Conservation (phyloP, 257 asterid species). For the Ajuga chamaepitys region DNA sequence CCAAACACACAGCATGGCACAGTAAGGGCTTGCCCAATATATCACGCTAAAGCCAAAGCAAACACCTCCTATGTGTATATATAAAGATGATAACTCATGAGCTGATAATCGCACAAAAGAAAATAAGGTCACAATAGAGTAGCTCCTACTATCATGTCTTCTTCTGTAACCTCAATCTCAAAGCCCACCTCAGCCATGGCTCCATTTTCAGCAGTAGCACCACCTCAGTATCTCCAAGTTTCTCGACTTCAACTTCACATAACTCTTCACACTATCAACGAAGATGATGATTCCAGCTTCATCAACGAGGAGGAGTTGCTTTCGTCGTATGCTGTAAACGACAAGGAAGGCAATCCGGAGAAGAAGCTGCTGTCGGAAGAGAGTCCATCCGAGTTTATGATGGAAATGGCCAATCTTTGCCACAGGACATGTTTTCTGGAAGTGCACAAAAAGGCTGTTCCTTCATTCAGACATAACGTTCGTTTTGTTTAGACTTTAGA, state of each 20-base stretch:
- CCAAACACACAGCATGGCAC: no score
- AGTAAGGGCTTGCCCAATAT: no score
- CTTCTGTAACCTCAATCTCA: background rate
- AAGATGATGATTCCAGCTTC: background rate
- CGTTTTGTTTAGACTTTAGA: background rate
- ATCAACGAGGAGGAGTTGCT: no score
- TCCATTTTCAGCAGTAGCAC: constrained; percentile 20
- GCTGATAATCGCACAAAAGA: background rate
- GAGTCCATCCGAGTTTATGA: background rate
- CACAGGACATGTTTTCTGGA: background rate
- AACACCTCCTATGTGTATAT: no score
- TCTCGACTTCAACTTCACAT: background rate
- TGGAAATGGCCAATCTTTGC: background rate
- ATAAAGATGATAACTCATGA: no score
- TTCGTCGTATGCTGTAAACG: no score
- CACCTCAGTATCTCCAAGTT: constrained; percentile 9
- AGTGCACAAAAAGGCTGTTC: background rate
- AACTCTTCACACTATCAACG: constrained; percentile 11
- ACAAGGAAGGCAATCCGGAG: no score
- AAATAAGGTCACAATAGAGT: background rate
- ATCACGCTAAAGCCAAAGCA: no score
- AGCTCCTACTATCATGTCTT: background rate
- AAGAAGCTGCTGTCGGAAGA: no score
- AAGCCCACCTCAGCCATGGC: background rate
- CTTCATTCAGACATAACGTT: background rate